Percentiles rank a stretch among this genome's conserved stretches.
Conservation (phyloP, 1,139 yeast genomes). For the Sugiyamaella xylanicola region DNA sequence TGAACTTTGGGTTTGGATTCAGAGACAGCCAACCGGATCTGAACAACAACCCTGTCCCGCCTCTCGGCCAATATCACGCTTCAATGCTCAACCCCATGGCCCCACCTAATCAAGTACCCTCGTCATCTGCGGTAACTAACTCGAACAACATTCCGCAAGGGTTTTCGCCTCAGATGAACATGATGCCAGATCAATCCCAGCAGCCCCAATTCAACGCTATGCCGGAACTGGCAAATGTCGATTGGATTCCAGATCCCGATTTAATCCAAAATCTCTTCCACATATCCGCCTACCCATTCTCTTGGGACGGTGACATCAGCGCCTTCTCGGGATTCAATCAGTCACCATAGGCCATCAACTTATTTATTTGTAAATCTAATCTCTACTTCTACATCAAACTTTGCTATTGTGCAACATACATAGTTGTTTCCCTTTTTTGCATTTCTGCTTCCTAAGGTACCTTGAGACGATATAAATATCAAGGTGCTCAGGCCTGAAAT, state of each 20-base stretch:
- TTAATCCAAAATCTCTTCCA: slow-evolving; percentile 31
- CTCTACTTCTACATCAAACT: no score
- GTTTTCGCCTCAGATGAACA: neutral
- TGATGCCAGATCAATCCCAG: neutral
- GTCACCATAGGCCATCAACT: slow-evolving; percentile 5
- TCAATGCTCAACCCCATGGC: neutral
- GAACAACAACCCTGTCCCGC: neutral
- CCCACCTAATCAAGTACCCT: neutral
- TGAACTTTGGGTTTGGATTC: slow-evolving; percentile 8
- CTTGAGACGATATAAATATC: no score
- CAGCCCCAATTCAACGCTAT: slow-evolving; percentile 2
- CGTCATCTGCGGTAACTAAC: neutral
- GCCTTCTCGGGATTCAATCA: slow-evolving; percentile 11
- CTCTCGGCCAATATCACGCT: neutral
- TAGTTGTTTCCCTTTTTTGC: no score
- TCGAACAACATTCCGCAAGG: neutral
- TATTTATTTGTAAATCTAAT: no score
- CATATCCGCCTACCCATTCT: slow-evolving; percentile 29
- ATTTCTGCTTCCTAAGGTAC: no score
- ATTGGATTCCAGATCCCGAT: slow-evolving; percentile 23
- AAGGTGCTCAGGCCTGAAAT: no score
- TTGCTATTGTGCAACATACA: no score
- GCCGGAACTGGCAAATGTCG: slow-evolving; percentile 15
- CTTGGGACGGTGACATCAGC: slow-evolving; percentile 30
- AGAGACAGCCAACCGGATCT: slow-evolving; percentile 2